Base-by-base conservation (phyloP, 305 asterid genomes). In the Striga hermonthica region DNA sequence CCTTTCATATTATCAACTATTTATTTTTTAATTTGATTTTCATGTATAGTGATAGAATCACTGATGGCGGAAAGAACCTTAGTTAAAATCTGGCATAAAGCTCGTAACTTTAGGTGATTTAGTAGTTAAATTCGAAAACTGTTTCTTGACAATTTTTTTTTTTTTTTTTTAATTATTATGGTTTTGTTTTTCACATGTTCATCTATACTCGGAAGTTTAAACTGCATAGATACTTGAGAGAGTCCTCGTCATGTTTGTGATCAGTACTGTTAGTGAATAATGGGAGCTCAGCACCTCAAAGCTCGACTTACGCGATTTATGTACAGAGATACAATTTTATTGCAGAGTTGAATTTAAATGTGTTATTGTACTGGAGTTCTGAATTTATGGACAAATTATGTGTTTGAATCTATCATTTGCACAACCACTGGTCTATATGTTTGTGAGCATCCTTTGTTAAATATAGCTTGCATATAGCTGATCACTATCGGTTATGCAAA, bases 321-420 rank as follows among this genome's bases (percentile, higher is more conserved):
- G n/a, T 22, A 22, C 31, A 22, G 31, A 2, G 4, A 13, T 15
- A 13, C 5, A 49, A 28, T 39, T 4, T 70, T 43, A 22, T 50
- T 50, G 54, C 22, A 57, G 43, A 34, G 11, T 56, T 10, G 63
- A 38, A 15, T 39, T 22, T 28, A 37, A 7, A 62, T 22, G 40
- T 56, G 69, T 56, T 43, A 0, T 22, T 22, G 31, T 22, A 22
- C 2, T 22, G 31, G 31, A 22, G 31, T 22, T 22, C 31, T 1
- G 2, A 22, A 12, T 52, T 9, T 58, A 55, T 13, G 49, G 22
- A 22, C 50, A 35, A 48, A 6, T 12, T 38, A 48, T 45, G 50
- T 41, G 7, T 15, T 16, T 10, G 49, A 48, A 55, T 37, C 5
- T 11, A 62, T 64, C 61, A 63, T 40, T 65, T 74, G 38, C 69